A percentile compares a stretch with the other conserved stretches of the same genome.
Conservation (phyloP, 2,329 filamentous ascomycete genomes). For the Colletotrichum sojae region DNA sequence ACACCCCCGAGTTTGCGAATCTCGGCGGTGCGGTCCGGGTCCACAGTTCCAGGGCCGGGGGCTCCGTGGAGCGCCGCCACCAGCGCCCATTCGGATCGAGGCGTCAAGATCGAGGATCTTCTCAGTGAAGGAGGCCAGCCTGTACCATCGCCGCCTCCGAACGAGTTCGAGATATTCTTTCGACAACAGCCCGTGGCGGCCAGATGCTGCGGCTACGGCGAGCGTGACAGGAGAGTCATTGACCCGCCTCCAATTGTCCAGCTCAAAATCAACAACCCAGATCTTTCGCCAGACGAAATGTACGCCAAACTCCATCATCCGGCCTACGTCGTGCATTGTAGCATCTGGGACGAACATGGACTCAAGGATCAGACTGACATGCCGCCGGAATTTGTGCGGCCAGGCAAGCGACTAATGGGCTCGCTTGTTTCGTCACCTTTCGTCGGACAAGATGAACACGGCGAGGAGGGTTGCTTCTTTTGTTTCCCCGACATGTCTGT, state of each 20-base stretch:
- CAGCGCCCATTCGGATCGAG: constrained; percentile 36
- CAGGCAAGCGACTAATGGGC: constrained; percentile 84
- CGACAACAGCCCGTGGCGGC: constrained; percentile 85
- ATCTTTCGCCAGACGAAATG: constrained; percentile 68
- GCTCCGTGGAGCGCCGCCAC: constrained; percentile 18
- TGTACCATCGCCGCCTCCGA: constrained; percentile 11
- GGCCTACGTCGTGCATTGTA: constrained; percentile 82
- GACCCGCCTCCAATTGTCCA: constrained; percentile 89
- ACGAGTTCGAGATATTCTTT: constrained; percentile 67
- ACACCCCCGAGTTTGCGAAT: constrained; percentile 32
- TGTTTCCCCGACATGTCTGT: constrained; percentile 88
- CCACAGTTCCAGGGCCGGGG: neutral
- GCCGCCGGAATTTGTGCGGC: constrained; percentile 78
- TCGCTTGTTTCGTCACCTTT: constrained; percentile 84
- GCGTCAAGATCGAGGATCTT: constrained; percentile 43
- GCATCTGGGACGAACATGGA: constrained; percentile 79
- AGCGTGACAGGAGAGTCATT: constrained; percentile 84
- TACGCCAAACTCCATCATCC: constrained; percentile 68
- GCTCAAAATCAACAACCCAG: constrained; percentile 74
- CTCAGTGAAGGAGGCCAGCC: constrained; percentile 33
- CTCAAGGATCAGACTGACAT: constrained; percentile 78
- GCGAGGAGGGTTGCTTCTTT: constrained; percentile 84
- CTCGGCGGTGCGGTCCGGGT: constrained; percentile 22
- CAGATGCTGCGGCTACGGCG: constrained; percentile 86
- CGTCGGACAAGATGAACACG: constrained; percentile 80